These are phyloP conservation scores for Collybia nuda DNA, from an alignment of 768 basidiomycete species.

Conservation along the genomic window DNA sequence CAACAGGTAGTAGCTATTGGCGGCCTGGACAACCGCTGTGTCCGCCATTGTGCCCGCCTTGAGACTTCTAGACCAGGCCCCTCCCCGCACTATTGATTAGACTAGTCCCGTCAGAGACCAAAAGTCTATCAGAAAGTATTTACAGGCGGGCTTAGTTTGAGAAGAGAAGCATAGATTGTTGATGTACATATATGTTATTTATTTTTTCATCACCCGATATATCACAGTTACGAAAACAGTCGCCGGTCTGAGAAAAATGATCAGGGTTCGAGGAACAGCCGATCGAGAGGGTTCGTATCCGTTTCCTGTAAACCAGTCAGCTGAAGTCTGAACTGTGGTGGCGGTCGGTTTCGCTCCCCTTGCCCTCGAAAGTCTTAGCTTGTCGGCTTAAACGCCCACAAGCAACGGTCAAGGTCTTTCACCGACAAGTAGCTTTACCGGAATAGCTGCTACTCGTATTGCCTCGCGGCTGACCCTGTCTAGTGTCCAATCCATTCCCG, in stretches of 20 bases:
- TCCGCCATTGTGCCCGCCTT: no score
- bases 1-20: no score
- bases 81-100: no score
- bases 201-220: slow-evolving; percentile 6
- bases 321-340: slow-evolving; percentile 4
- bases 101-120: no score
- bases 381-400: slow-evolving; percentile 2
- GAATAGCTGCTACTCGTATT: background rate
- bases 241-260: slow-evolving; percentile 5
- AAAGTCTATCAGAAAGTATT: no score
- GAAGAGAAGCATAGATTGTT: no score
- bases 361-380: slow-evolving; percentile 3
- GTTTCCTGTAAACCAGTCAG: slow-evolving; percentile 9
- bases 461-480: slow-evolving; percentile 9
- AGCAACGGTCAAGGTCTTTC: background rate
- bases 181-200: background rate
- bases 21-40: no score
- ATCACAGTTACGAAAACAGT: slow-evolving; percentile 13
- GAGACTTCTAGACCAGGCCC: no score
- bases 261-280: slow-evolving; percentile 6
- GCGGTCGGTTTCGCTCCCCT: slow-evolving; percentile 8
- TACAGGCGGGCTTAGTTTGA: no score
- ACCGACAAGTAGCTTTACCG: slow-evolving; percentile 4
- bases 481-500: background rate
- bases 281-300: slow-evolving; percentile 8